Percentiles rank a stretch among this genome's conserved stretches.
These are phyloP conservation scores for Phytophthora lateralis DNA, from an alignment of 352 stramenopile genomes.

Conservation along the genomic window DNA sequence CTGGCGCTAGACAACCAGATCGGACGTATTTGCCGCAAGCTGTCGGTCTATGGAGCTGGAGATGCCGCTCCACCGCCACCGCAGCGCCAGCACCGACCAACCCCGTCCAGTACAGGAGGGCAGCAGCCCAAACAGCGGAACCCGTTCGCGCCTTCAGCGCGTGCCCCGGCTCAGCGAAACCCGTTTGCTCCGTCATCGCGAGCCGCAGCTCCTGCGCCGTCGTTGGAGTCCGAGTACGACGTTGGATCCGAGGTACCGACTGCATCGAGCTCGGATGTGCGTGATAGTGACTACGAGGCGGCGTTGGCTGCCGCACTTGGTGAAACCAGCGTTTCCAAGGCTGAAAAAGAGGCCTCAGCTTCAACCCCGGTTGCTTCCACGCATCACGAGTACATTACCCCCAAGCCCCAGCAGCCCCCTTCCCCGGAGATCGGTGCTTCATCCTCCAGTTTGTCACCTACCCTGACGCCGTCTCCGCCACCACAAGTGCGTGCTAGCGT, in stretches of 20 bases:
- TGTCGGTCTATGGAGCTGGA: conserved; percentile 62
- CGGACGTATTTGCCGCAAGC: conserved; percentile 64
- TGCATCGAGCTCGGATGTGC: conserved; percentile 19
- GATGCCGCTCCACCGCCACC: conserved; percentile 9
- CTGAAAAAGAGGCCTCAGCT: conserved; percentile 19
- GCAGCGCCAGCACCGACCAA: conserved; percentile 34
- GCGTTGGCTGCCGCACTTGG: conserved; percentile 36
- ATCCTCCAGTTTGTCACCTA: conserved; percentile 22
- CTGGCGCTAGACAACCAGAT: conserved; percentile 84
- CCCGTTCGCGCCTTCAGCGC: conserved; percentile 33
- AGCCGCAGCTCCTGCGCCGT: conserved; percentile 13
- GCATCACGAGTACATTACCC: not conserved
- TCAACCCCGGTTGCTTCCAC: not conserved
- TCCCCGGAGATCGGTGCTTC: conserved; percentile 2
- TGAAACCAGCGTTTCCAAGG: conserved; percentile 33
- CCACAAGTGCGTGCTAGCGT: conserved; percentile 28
- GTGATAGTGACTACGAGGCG: conserved; percentile 43
- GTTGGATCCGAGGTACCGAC: conserved; percentile 22
- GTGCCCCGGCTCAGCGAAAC: conserved; percentile 31
- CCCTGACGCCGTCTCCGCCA: conserved; percentile 14
- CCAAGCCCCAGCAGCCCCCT: conserved; percentile 8
- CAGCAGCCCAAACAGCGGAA: conserved; percentile 38
- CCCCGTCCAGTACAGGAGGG: conserved; percentile 22
- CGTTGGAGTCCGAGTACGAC: conserved; percentile 34
- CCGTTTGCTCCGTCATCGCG: conserved; percentile 45